These are phyloP conservation scores for Graphium sp. DNA, from an alignment of 2,329 filamentous ascomycete genomes.

Conservation along the genomic window DNA sequence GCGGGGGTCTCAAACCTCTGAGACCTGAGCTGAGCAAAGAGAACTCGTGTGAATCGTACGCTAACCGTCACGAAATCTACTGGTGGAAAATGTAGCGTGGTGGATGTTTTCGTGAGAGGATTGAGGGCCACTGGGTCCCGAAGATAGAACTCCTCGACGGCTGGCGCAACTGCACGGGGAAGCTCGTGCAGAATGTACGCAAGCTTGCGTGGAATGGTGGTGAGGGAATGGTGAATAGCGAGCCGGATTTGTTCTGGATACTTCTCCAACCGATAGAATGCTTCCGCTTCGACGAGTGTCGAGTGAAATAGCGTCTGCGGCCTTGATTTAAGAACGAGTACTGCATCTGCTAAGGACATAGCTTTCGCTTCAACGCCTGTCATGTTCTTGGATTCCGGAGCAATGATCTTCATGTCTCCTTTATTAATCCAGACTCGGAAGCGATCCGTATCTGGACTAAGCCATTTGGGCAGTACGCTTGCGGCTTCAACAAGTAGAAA, in stretches of 20 bases:
- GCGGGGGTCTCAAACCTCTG: conserved; percentile 61
- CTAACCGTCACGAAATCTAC: conserved; percentile 65
- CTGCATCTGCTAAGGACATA: conserved; percentile 48
- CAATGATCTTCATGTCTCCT: conserved; percentile 60
- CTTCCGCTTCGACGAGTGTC: conserved; percentile 63
- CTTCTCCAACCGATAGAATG: conserved; percentile 73
- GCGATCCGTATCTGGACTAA: conserved; percentile 77
- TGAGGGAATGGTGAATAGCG: conserved; percentile 58
- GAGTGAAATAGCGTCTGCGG: conserved; percentile 51
- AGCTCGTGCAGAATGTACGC: conserved; percentile 63
- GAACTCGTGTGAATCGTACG: conserved; percentile 69
- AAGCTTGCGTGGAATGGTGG: conserved; percentile 65
- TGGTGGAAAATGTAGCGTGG: conserved; percentile 49
- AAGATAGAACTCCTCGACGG: conserved; percentile 83
- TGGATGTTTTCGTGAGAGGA: conserved; percentile 40
- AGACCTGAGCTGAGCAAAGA: conserved; percentile 79
- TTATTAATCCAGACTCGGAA: conserved; percentile 82
- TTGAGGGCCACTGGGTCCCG: conserved; percentile 66
- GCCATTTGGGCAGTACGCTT: conserved; percentile 71
- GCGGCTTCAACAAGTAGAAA: conserved; percentile 92
- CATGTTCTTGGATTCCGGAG: too few species aligned
- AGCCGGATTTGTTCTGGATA: conserved; percentile 63
- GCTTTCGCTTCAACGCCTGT: conserved; percentile 16
- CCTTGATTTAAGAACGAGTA: conserved; percentile 37
- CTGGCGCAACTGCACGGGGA: conserved; percentile 63